Evolutionary conservation across 1,284 basidiomycete genomes (phyloP), one percentile per base, ranked within the genome.

Genomic region (Sphaerobolus stellatus): DNA sequence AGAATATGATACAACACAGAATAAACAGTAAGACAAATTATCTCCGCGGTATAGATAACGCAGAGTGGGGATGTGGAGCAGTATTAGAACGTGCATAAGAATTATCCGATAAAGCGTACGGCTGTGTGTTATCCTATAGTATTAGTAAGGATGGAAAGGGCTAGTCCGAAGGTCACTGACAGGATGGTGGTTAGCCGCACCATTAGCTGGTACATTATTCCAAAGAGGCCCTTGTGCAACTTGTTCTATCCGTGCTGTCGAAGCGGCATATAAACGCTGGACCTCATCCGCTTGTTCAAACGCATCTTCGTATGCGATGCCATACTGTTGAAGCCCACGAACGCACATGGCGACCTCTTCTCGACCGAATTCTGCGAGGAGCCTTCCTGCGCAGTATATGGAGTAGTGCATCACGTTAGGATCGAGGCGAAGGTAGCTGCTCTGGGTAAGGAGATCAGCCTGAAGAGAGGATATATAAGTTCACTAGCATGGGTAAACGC

Each of bases 331-430:
- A 43, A 97, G 76, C 5, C 89, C 94, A 8, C 79, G 82, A 61
- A 95, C 86, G 66, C 92, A 94, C 62, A 88, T 87, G 53, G 79
- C 71, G 24, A 90, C 88, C 71, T 96, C 94, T 3, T 84, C 83
- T 20, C 89, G 83, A 4, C 87, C 90, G 29, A 88, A 73, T n/a
- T 84, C 79, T 3, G 91, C 92, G 50, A 95, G 81, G n/a, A 92
- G 75, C 49, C 79, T 82, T 13, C 92, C 92, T 0, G 92, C 88
- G 57, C 90, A 85, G 59, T 89, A 89, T 65, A 90, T 87, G 61
- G 84, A 84, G 61, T 90, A 87, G 60, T 91, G 88, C 79, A 94
- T 89, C 28, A 93, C 87, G 14, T 90, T 90, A 24, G 85, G 86
- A 65, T 92, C 89, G 53, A 92, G 77, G 66, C 84, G 80, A 68